phyloP scores from a whole-genome alignment of 139 green algal genomes.

The Coelastrella sp. region DNA sequence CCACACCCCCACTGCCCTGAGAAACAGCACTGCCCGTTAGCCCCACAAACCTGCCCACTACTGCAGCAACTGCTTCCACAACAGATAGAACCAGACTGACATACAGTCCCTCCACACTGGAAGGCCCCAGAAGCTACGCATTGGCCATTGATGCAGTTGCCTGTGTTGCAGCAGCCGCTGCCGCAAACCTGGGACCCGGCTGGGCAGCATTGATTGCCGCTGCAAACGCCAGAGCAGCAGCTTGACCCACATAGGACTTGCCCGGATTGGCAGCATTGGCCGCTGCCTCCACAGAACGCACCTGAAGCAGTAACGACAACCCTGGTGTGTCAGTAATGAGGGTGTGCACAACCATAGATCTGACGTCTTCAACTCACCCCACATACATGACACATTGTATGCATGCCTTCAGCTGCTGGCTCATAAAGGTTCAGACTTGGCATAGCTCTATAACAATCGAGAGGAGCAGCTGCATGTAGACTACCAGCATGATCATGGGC shows the following conservation, averaged over 20 bases:
- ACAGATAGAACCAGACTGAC: neutral
- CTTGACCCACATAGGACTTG: neutral
- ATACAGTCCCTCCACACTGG: slow-evolving; percentile 3
- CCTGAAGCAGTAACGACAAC: neutral
- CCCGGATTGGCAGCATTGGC: slow-evolving; percentile 8
- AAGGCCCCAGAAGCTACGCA: slow-evolving; percentile 5
- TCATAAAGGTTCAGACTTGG: too few species aligned
- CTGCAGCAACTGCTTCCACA: slow-evolving; percentile 18
- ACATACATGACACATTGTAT: too few species aligned
- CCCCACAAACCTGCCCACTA: neutral
- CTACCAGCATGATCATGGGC: too few species aligned
- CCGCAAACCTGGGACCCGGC: neutral
- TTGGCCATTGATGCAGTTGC: slow-evolving; percentile 36
- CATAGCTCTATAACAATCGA: too few species aligned
- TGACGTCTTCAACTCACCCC: too few species aligned
- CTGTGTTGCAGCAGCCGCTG: slow-evolving; percentile 34
- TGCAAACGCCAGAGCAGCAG: slow-evolving; percentile 9
- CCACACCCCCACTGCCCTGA: slow-evolving; percentile 38
- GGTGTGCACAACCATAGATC: too few species aligned
- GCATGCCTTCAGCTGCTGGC: too few species aligned
- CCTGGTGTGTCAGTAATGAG: too few species aligned
- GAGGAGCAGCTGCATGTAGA: too few species aligned
- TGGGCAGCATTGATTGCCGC: slow-evolving; percentile 20
- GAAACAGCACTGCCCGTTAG: slow-evolving; percentile 6
- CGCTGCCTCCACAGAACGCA: slow-evolving; percentile 19